phyloP scores from a whole-genome alignment of 2,329 filamentous ascomycete genomes.

The Hymenoscyphus scutula region DNA sequence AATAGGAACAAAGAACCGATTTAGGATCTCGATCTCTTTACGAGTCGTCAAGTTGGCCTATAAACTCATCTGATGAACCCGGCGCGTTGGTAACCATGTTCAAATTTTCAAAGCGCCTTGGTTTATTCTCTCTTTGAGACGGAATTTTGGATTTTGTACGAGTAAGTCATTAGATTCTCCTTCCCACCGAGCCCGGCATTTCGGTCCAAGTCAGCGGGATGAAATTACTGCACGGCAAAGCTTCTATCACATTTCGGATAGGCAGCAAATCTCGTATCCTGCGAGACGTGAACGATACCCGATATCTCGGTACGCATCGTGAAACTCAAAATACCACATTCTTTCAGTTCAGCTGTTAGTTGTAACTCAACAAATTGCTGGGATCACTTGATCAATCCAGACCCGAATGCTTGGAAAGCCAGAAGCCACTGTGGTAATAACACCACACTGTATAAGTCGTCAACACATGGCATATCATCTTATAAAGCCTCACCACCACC shows the following conservation, averaged over 20 bases:
- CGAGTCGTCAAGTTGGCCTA: neutral
- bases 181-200: neutral
- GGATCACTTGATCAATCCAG: neutral
- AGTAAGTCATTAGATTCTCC: neutral
- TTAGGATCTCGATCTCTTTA: neutral
- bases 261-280: neutral
- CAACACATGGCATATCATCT: neutral
- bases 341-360: neutral
- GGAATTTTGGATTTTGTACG: neutral
- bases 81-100: neutral
- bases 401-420: neutral
- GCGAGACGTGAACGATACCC: neutral
- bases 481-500: neutral
- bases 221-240: neutral
- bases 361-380: neutral
- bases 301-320: neutral
- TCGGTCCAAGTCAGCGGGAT: neutral
- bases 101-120: neutral
- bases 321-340: neutral
- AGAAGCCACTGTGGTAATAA: neutral
- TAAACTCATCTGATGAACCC: neutral
- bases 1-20: neutral
- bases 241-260: neutral
- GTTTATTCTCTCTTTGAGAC: neutral
- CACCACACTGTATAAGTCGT: neutral